Evolutionary conservation across 2,329 filamentous ascomycete genomes (phyloP).

Genomic region (Macrophomina tecta): DNA sequence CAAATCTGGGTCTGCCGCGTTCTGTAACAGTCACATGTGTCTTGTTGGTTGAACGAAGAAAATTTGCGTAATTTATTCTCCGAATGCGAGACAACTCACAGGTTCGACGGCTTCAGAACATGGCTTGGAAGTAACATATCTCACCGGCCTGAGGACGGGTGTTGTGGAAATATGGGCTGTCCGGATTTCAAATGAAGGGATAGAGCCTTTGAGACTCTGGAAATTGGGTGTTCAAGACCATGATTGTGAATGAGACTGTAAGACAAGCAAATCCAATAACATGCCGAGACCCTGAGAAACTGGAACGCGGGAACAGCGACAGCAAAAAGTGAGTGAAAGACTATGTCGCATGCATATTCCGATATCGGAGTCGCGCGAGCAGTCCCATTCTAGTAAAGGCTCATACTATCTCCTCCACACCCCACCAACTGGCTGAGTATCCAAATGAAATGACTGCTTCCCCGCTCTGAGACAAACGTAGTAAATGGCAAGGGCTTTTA

Average conservation of each 20-base stretch:
- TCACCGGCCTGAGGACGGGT: not conserved
- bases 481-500: slow-evolving; percentile 1
- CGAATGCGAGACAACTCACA: slow-evolving; percentile 12
- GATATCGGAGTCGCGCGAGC: slow-evolving; percentile 23
- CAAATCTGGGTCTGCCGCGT: slow-evolving; percentile 4
- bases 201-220: not conserved
- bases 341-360: slow-evolving; percentile 25
- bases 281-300: slow-evolving; percentile 8
- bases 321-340: slow-evolving; percentile 7
- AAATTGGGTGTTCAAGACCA: not conserved
- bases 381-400: slow-evolving; percentile 26
- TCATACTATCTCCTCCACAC: not conserved
- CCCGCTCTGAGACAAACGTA: not conserved
- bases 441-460: not conserved
- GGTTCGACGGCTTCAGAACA: not conserved
- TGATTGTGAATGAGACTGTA: not conserved
- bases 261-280: slow-evolving; percentile 12
- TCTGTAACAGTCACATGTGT: slow-evolving; percentile 21
- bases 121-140: not conserved
- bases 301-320: slow-evolving; percentile 18
- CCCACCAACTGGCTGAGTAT: not conserved
- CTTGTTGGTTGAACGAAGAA: slow-evolving; percentile 15
- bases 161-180: not conserved
- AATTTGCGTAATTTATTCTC: slow-evolving; percentile 25
- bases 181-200: not conserved